Conservation (phyloP, 371 early-diverging fungal genomes). For the Mortierella sp. region DNA sequence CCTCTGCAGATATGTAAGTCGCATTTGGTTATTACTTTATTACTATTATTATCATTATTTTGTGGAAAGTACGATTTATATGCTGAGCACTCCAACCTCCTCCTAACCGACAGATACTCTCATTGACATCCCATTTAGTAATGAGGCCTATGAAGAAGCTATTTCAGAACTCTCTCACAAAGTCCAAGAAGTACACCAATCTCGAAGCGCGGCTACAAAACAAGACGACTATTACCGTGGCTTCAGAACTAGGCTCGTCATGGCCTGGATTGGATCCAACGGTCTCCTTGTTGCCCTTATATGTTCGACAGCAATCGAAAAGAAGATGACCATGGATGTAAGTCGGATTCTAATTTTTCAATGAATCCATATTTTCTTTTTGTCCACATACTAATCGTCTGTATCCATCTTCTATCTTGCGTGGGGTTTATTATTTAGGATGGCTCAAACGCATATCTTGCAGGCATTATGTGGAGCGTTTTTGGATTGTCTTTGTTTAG, state of each 20-base stretch:
- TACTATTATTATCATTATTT: background rate
- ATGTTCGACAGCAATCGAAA: constrained; percentile 63
- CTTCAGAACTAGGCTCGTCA: constrained; percentile 86
- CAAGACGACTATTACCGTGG: constrained; percentile 89
- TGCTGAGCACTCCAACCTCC: too few relatives aligned
- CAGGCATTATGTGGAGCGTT: constrained; percentile 89
- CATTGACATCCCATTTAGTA: constrained; percentile 32
- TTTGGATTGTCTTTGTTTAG: constrained; percentile 80
- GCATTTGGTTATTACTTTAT: background rate
- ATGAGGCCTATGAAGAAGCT: constrained; percentile 79
- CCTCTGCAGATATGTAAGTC: constrained; percentile 68
- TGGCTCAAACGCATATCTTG: constrained; percentile 76
- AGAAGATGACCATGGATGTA: constrained; percentile 55
- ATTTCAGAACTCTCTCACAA: constrained; percentile 63
- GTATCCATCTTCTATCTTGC: background rate
- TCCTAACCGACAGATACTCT: background rate
- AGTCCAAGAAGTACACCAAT: constrained; percentile 65
- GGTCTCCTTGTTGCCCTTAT: constrained; percentile 80
- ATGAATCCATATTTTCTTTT: background rate
- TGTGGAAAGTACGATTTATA: too few relatives aligned
- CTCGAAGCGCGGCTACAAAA: constrained; percentile 81
- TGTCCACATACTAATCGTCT: background rate
- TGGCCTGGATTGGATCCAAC: constrained; percentile 90
- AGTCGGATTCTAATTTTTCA: background rate
- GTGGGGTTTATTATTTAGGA: constrained; percentile 32